Base-by-base conservation (phyloP, 2,329 filamentous ascomycete species). In the Bipolaris cookei region DNA sequence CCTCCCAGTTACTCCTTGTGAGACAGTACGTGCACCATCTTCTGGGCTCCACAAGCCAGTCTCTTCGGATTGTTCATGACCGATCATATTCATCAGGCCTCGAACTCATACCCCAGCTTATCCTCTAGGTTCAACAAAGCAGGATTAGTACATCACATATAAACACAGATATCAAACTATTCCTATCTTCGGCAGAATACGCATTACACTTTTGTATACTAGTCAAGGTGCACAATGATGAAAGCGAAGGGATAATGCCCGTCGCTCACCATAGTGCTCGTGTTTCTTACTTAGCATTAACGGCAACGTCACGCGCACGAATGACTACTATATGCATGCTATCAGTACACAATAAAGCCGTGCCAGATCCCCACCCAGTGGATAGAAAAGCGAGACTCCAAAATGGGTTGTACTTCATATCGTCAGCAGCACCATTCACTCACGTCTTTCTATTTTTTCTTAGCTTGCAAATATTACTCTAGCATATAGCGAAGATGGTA, bases 141-240 rank as follows among this genome's bases (percentile, higher is more conserved):
- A 0, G 78, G 77, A 16, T 80, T 76, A 18, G 88, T 81, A 35
- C 81, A 80, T 1, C 85, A 56, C 81, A 82, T 0, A 85, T 88
- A 45, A 88, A 63, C 0, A 85, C 85, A 69, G 86, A 87, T 2
- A 85, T 77, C 39, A 85, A 73, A 47, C 77, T 79, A 0, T 83
- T 83, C 8, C 72, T 58, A 4, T 84, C 81, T 0, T 77, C 79
- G 0, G 88, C 84, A 18, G 77, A 75, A 65, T 88, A 85, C 80
- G 88, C 85, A 52, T 87, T 86, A 18, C 81, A 78, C 62, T 80
- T 77, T 63, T 90, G 88, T 11, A 90, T 83, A 0, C 21, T 32
- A 21, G 21, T 14, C 18, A 50, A 45, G 20, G 16, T 28, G 21
- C 35, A 7, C 25, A 54, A 28, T 58, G 50, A 21, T 64, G 52